Evolutionary conservation across 2,329 filamentous ascomycete genomes (phyloP), one percentile per base, ranked within the genome.

Genomic region (Didymella pomorum): DNA sequence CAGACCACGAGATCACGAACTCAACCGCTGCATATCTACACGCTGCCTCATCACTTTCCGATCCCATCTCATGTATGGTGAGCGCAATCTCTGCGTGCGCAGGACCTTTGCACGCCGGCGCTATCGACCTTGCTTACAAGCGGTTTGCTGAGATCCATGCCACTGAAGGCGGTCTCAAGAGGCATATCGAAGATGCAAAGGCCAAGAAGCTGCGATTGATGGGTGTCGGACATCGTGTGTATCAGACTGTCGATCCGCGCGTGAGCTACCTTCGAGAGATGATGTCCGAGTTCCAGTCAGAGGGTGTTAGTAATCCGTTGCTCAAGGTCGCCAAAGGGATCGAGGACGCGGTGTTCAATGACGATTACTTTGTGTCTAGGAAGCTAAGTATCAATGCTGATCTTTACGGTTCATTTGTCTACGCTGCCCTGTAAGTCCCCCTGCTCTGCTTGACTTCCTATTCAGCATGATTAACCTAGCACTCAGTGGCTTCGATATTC

Each of bases 111-210:
- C 43, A 46, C 43, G 43, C 43, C 18, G 43, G 43, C 12, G 43
- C 43, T 12, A 46, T 46, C 26, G 43, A 46, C 26, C 43, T 46
- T 21, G 43, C 43, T 4, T 46, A 46, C 43, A 46, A 46, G 43
- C 43, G 43, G 2, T 46, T 46, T 12, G 43, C 43, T 28, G 43
- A 46, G 26, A 35, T 35, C 9, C 14, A 35, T 35, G 31, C 31
- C 16, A 35, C 31, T 35, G 31, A 35, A 35, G 31, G 31, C 3
- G 31, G 31, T 10, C 31, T 35, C 14, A 5, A 35, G 14, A 35
- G n/a, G 31, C 16, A 35, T n/a, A 35, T 35, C 6, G 31, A 35
- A n/a, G 31, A 35, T 35, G 31, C 16, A 16, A 35, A 35, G 31
- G 31, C 31, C 31, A 35, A 35, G 31, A 35, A 35, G 31, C 16